phyloP scores from a whole-genome alignment of 1,284 basidiomycete genomes.

The Chalciporus sp. region DNA sequence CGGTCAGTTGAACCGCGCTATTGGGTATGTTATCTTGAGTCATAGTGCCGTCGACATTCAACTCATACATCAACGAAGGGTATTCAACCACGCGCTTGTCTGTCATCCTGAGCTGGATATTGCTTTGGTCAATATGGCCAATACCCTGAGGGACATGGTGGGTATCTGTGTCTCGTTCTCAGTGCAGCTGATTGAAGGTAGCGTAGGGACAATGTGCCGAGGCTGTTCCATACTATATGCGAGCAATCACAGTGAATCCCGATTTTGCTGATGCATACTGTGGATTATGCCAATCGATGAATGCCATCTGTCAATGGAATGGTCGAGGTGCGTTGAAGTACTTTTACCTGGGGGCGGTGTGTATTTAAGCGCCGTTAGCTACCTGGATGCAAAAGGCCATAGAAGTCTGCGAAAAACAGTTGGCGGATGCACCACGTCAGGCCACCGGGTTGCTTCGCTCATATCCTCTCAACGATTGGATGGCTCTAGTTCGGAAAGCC shows the following conservation, averaged over 20 bases:
- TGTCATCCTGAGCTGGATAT: conserved; percentile 61
- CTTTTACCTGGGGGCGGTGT: conserved; percentile 15
- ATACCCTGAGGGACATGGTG: conserved; percentile 56
- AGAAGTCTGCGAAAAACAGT: conserved; percentile 49
- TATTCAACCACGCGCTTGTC: conserved; percentile 45
- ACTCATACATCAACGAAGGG: conserved; percentile 6
- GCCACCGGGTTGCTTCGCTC: conserved; percentile 42
- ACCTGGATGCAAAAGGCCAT: conserved; percentile 53
- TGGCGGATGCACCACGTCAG: conserved; percentile 43
- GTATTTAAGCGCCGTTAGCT: conserved; percentile 25
- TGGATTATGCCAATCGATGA: conserved; percentile 54
- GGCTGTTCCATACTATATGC: conserved; percentile 55
- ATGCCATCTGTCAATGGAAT: conserved; percentile 59
- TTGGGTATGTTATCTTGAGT: conserved; percentile 40
- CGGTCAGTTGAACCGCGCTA: conserved; percentile 52
- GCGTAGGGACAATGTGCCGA: conserved; percentile 51
- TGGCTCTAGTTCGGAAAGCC: conserved; percentile 41
- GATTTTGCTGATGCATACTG: conserved; percentile 60
- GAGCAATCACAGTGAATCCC: conserved; percentile 55
- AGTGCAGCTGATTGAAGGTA: neutral
- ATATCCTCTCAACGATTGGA: conserved; percentile 46
- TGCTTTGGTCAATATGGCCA: conserved; percentile 64
- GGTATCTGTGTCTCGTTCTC: conserved; percentile 10
- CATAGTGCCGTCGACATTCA: neutral
- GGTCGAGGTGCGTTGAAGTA: conserved; percentile 40